Percentiles rank a stretch among this genome's conserved stretches.
Evolutionary conservation across 768 basidiomycete species (phyloP).

Genomic region (Gloeostereum incarnatum): DNA sequence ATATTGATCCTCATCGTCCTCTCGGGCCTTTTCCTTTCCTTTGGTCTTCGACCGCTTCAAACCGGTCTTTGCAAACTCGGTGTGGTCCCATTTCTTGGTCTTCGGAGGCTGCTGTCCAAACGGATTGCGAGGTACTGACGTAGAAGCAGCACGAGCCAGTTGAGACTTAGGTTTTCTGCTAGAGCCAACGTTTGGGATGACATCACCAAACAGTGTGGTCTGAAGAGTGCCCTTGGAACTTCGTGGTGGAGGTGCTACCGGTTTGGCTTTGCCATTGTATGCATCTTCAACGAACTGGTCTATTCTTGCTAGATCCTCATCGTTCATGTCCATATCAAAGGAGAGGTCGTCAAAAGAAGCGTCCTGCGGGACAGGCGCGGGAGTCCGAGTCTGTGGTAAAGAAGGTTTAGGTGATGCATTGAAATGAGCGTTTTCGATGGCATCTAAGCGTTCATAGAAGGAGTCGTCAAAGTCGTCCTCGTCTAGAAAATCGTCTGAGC

Average conservation of each 20-base stretch:
- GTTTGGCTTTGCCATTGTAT: conserved; percentile 28
- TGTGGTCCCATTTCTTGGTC: conserved; percentile 88
- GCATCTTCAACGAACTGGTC: conserved; percentile 43
- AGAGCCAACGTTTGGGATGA: conserved; percentile 26
- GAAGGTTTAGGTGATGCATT: conserved; percentile 12
- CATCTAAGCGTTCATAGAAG: conserved; percentile 52
- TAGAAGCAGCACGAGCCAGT: conserved; percentile 20
- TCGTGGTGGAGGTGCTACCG: conserved; percentile 30
- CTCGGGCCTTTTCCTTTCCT: conserved; percentile 31
- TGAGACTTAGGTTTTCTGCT: conserved; percentile 23
- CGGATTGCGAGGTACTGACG: conserved; percentile 29
- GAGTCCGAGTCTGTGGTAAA: conserved; percentile 10
- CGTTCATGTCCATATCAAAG: conserved; percentile 52
- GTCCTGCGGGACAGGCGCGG: conserved; percentile 17
- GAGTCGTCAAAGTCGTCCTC: conserved; percentile 55
- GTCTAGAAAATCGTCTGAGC: conserved; percentile 53
- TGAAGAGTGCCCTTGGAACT: conserved; percentile 36
- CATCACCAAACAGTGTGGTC: conserved; percentile 60
- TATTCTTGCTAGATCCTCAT: conserved; percentile 39
- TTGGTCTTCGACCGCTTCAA: conserved; percentile 49
- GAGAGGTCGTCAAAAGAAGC: conserved; percentile 44
- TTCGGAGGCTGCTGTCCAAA: conserved; percentile 53
- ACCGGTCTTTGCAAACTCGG: conserved; percentile 78
- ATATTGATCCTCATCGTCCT: conserved; percentile 38
- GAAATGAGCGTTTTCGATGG: conserved; percentile 55